phyloP scores from a whole-genome alignment of 345 rosid species.

The Populus euphratica region DNA sequence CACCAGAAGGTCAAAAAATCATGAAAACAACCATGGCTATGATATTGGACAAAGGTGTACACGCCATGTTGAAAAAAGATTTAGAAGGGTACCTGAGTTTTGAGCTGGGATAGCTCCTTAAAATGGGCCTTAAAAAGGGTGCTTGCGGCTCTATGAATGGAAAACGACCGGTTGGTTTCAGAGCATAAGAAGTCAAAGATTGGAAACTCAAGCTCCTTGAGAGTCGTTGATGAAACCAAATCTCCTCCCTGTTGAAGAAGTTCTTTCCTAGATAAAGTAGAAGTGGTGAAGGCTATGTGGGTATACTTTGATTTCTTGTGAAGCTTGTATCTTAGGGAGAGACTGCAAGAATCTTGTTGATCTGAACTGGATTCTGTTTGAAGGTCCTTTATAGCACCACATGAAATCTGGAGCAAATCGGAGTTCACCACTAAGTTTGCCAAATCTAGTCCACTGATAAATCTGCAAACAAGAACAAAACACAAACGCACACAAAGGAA shows the following conservation, averaged over 20 bases:
- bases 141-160: slow-evolving; percentile 36
- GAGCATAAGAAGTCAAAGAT: slow-evolving; percentile 43
- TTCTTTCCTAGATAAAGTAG: slow-evolving; percentile 5
- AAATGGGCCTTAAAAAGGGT: slow-evolving; percentile 31
- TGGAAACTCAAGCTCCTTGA: background rate
- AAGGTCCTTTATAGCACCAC: slow-evolving; percentile 32
- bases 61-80: background rate
- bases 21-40: no score
- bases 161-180: slow-evolving; percentile 26
- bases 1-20: no score
- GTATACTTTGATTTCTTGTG: slow-evolving; percentile 4
- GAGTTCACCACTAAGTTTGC: slow-evolving; percentile 50
- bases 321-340: slow-evolving; percentile 17
- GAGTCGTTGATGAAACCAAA: slow-evolving; percentile 29
- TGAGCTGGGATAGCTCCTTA: slow-evolving; percentile 33
- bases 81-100: slow-evolving; percentile 31
- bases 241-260: slow-evolving; percentile 19
- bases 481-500: background rate
- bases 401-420: slow-evolving; percentile 36
- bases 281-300: slow-evolving; percentile 37
- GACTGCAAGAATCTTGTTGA: no score
- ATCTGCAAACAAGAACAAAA: slow-evolving; percentile 24
- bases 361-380: slow-evolving; percentile 3
- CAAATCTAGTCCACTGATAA: slow-evolving; percentile 32
- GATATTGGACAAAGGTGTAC: no score